phyloP scores from a whole-genome alignment of 2,329 filamentous ascomycete genomes.

The Aspergillus sp. region DNA sequence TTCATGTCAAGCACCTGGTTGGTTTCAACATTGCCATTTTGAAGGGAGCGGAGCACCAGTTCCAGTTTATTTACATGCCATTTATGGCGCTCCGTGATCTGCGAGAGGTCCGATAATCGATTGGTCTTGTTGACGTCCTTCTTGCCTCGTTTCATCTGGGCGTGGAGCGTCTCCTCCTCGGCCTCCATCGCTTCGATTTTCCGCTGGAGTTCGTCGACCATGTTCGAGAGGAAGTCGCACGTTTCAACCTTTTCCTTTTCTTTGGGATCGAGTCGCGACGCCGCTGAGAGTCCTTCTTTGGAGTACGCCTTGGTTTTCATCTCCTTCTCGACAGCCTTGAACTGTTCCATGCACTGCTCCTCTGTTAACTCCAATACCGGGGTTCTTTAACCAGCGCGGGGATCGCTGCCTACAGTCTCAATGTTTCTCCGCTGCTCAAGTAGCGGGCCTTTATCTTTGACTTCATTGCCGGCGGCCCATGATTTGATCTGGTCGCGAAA shows the following conservation, averaged over 20 bases:
- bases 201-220: constrained; percentile 86
- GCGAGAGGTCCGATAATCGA: constrained; percentile 76
- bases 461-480: constrained; percentile 96
- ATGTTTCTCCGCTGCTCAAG: constrained; percentile 92
- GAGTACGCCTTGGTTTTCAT: constrained; percentile 99
- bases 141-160: constrained; percentile 91
- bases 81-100: constrained; percentile 81
- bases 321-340: constrained; percentile 99
- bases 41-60: constrained; percentile 75
- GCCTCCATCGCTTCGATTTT: constrained; percentile 91
- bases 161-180: constrained; percentile 76
- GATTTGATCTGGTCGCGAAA: constrained; percentile 98
- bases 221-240: constrained; percentile 72
- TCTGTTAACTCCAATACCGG: constrained; percentile 16
- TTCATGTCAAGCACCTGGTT: constrained; percentile 82
- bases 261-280: constrained; percentile 90
- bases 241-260: constrained; percentile 89
- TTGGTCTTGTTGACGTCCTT: constrained; percentile 75
- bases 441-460: constrained; percentile 97
- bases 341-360: constrained; percentile 72
- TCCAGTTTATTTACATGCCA: constrained; percentile 94
- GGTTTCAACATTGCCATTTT: constrained; percentile 83
- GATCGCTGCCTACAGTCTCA: constrained; percentile 61
- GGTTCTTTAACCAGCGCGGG: not conserved
- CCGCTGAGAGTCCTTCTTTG: constrained; percentile 88